Percentiles rank a stretch among this genome's conserved stretches.
Evolutionary conservation across 257 asterid species (phyloP).

Genomic region (Ligustrum vulgare): DNA sequence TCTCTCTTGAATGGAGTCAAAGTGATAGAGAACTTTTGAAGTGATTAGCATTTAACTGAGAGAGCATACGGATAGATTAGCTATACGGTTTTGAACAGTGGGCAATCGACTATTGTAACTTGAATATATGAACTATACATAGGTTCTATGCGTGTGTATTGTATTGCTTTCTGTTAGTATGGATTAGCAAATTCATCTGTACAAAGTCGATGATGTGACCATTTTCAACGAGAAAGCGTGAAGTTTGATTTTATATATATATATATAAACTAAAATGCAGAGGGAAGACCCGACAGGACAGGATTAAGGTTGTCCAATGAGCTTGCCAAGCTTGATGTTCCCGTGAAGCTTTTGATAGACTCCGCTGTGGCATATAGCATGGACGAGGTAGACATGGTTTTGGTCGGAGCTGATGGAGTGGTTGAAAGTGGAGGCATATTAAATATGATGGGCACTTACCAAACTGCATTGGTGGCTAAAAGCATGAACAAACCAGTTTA

Average conservation of each 20-base stretch:
- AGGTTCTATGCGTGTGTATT: background rate
- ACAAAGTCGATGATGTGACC: background rate
- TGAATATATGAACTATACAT: background rate
- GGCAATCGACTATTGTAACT: background rate
- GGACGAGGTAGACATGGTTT: constrained; percentile 95
- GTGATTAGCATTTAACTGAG: background rate
- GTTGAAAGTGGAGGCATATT: constrained; percentile 95
- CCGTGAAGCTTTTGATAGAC: constrained; percentile 90
- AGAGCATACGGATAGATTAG: background rate
- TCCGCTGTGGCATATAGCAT: constrained; percentile 95
- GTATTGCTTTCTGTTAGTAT: background rate
- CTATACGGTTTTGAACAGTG: constrained; percentile 8
- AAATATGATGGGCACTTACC: constrained; percentile 98
- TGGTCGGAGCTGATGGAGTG: constrained; percentile 96
- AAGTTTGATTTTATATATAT: constrained; percentile 11
- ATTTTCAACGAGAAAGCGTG: background rate
- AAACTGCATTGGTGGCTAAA: constrained; percentile 89
- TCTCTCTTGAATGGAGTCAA: constrained; percentile 9
- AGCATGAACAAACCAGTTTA: constrained; percentile 96
- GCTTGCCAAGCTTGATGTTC: constrained; percentile 83
- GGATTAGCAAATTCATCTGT: background rate
- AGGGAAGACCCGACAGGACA: constrained; percentile 91
- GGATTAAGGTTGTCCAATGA: constrained; percentile 80
- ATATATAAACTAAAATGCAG: constrained; percentile 45
- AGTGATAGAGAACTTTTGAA: background rate